A percentile compares a stretch with the other conserved stretches of the same genome.
phyloP scores from a whole-genome alignment of 2,329 filamentous ascomycete species.

The Penicillium sp. region DNA sequence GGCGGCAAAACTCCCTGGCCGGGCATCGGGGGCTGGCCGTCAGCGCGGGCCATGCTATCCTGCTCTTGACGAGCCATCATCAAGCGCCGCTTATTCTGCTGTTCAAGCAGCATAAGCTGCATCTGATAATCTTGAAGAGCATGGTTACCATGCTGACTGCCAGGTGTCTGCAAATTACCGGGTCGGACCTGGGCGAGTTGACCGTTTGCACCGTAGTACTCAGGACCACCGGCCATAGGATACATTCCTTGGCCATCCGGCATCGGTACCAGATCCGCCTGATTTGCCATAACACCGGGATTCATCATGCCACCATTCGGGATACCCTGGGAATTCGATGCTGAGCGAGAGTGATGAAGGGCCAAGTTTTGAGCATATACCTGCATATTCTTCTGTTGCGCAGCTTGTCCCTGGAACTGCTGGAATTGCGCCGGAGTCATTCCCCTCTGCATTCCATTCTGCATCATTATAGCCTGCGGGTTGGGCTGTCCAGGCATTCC shows the following conservation, averaged over 20 bases:
- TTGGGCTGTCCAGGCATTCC: conserved; percentile 67
- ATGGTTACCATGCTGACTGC: conserved; percentile 52
- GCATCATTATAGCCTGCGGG: conserved; percentile 53
- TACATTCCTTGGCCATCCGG: conserved; percentile 56
- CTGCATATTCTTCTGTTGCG: conserved; percentile 80
- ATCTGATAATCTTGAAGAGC: conserved; percentile 68
- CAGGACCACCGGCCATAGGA: conserved; percentile 35
- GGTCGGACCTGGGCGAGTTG: conserved; percentile 52
- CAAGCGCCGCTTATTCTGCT: conserved; percentile 66
- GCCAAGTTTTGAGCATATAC: conserved; percentile 82
- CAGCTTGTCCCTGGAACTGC: conserved; percentile 56
- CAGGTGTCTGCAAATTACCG: conserved; percentile 40
- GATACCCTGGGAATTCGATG: conserved; percentile 77
- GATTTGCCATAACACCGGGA: conserved; percentile 64
- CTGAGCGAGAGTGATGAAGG: conserved; percentile 72
- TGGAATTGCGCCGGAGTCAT: conserved; percentile 76
- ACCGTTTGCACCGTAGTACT: conserved; percentile 57
- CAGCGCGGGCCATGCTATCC: conserved; percentile 56
- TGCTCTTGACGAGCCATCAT: conserved; percentile 67
- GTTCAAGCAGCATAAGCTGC: conserved; percentile 66
- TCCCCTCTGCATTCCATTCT: conserved; percentile 68
- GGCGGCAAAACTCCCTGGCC: conserved; percentile 48
- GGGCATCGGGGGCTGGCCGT: conserved; percentile 47
- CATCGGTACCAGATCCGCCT: conserved; percentile 80
- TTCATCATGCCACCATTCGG: conserved; percentile 68